Conservation (phyloP, 345 rosid genomes). For the Clarkia xantiana region DNA sequence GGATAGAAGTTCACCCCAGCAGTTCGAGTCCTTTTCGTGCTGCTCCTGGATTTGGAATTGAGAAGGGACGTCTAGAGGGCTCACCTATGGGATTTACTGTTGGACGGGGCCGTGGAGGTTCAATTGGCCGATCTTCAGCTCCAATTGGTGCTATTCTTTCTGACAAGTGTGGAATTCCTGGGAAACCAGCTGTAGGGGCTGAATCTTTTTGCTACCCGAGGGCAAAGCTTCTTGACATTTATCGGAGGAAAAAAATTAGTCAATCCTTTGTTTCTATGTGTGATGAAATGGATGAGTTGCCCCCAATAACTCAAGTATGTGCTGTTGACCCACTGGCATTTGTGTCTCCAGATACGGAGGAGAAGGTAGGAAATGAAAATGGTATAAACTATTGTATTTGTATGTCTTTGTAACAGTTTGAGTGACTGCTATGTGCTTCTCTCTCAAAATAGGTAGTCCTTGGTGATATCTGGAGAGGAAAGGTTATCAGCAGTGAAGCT, state of each 20-base stretch:
- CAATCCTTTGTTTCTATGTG: constrained; percentile 26
- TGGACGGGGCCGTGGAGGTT: constrained; percentile 63
- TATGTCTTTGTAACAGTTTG: neutral
- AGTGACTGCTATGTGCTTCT: constrained; percentile 1
- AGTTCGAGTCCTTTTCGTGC: constrained; percentile 44
- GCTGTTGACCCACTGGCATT: constrained; percentile 54
- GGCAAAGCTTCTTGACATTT: constrained; percentile 66
- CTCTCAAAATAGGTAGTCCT: constrained; percentile 30
- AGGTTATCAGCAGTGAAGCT: constrained; percentile 47
- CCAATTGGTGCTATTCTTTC: constrained; percentile 13
- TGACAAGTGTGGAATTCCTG: constrained; percentile 25
- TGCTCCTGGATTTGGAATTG: constrained; percentile 81
- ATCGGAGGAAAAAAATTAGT: constrained; percentile 30
- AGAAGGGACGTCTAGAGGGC: constrained; percentile 49
- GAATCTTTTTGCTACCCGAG: constrained; percentile 46
- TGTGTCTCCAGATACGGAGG: constrained; percentile 54
- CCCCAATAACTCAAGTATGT: constrained; percentile 27
- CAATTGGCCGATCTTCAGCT: constrained; percentile 23
- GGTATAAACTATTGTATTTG: neutral
- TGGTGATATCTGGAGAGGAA: constrained; percentile 56
- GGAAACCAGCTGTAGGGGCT: constrained; percentile 19
- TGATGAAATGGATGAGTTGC: constrained; percentile 38
- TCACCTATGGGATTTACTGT: constrained; percentile 48
- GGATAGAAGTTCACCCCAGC: constrained; percentile 54
- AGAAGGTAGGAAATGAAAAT: constrained; percentile 38